A percentile compares a stretch with the other conserved stretches of the same genome.
Conservation (phyloP, 2,329 filamentous ascomycete genomes). For the Tolypocladium paradoxum region DNA sequence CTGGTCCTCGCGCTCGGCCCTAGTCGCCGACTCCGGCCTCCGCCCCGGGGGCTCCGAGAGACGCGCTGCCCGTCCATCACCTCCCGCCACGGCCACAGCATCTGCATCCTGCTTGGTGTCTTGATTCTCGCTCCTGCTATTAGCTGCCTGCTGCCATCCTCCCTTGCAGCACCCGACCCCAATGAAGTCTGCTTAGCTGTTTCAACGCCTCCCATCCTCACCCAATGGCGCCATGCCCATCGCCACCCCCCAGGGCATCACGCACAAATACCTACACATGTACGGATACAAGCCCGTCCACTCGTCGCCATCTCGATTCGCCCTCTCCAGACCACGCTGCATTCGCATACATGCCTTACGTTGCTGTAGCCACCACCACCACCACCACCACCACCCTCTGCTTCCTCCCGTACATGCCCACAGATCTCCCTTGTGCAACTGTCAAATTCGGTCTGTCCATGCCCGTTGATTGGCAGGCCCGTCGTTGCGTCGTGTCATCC, state of each 20-base stretch:
- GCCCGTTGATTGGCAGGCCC: slow-evolving; percentile 13
- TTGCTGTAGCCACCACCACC: neutral
- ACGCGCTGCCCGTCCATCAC: neutral
- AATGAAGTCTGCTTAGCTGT: neutral
- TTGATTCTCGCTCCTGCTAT: neutral
- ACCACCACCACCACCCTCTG: neutral
- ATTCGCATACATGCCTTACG: neutral
- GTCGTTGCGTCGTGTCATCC: neutral
- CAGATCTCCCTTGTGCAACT: neutral
- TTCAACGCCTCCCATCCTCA: neutral
- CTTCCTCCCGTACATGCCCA: neutral
- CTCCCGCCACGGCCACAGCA: neutral
- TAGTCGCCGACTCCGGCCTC: neutral
- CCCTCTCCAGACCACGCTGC: neutral
- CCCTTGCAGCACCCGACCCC: neutral
- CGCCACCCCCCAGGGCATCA: neutral
- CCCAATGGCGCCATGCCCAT: neutral
- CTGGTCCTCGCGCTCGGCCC: neutral
- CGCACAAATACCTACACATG: neutral
- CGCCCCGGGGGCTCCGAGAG: neutral
- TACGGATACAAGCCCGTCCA: neutral
- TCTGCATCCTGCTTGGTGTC: neutral
- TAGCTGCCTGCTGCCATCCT: neutral
- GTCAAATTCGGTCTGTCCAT: slow-evolving; percentile 15
- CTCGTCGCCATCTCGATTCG: neutral